Conservation (phyloP, 179 eudicot species). For the Gypsophila paniculata region DNA sequence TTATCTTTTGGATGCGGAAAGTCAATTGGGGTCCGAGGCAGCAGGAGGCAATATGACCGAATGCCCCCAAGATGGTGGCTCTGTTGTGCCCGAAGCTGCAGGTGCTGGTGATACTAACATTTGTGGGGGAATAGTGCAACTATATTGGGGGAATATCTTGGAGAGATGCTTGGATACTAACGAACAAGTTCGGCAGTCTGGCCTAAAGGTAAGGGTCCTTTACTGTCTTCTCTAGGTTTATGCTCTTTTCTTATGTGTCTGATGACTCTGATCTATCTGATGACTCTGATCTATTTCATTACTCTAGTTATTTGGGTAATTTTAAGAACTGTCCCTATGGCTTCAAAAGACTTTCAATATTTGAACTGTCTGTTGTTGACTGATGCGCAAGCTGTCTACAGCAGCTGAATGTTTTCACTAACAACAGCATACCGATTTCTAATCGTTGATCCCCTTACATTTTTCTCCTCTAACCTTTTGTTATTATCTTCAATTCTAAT, state of each 20-base stretch:
- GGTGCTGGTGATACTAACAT: conserved; percentile 99
- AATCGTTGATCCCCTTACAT: too few species aligned
- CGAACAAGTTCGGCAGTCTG: conserved; percentile 82
- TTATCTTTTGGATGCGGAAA: conserved; percentile 92
- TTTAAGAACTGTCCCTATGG: not conserved
- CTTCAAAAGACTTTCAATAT: not conserved
- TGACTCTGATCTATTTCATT: not conserved
- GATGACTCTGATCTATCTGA: not conserved
- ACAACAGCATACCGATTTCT: not conserved
- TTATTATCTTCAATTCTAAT: too few species aligned
- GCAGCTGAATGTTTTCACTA: not conserved
- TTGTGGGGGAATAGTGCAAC: conserved; percentile 88
- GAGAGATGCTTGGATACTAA: conserved; percentile 78
- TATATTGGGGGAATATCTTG: conserved; percentile 77
- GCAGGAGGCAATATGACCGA: conserved; percentile 37
- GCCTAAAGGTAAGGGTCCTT: conserved; percentile 53
- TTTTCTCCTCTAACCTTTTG: too few species aligned
- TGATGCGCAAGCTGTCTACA: not conserved
- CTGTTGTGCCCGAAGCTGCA: conserved; percentile 90
- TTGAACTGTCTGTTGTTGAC: not conserved
- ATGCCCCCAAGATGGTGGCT: conserved; percentile 42
- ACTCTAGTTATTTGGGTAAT: not conserved
- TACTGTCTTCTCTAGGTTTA: conserved; percentile 6
- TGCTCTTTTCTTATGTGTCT: not conserved
- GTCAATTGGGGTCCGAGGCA: conserved; percentile 62